These are phyloP conservation scores for Termitomyces sp. DNA, from an alignment of 768 basidiomycete genomes.

Conservation along the genomic window DNA sequence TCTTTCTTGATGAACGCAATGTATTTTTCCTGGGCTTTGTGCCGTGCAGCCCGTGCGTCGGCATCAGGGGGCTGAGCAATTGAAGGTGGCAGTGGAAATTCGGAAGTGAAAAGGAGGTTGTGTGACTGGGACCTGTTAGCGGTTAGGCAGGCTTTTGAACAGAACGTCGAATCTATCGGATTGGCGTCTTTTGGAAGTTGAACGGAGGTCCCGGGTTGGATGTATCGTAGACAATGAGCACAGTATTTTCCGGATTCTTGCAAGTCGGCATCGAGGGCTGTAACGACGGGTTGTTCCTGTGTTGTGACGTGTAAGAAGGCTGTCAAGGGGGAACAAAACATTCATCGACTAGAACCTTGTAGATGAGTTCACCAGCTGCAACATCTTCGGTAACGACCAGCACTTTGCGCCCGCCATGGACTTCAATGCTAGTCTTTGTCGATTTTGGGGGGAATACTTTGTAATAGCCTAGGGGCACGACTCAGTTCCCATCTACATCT, in stretches of 20 bases:
- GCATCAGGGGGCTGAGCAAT: slow-evolving; percentile 26
- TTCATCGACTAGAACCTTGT: slow-evolving; percentile 47
- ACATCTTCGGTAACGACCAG: slow-evolving; percentile 68
- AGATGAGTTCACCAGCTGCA: slow-evolving; percentile 68
- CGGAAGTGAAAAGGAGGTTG: slow-evolving; percentile 66
- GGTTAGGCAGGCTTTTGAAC: slow-evolving; percentile 64
- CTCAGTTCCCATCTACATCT: slow-evolving; percentile 8
- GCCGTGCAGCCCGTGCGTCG: slow-evolving; percentile 38
- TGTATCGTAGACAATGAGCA: slow-evolving; percentile 63
- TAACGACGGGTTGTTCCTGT: slow-evolving; percentile 75
- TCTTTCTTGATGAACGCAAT: slow-evolving; percentile 50
- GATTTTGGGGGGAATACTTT: slow-evolving; percentile 70
- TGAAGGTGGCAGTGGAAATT: slow-evolving; percentile 53
- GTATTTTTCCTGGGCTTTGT: slow-evolving; percentile 57
- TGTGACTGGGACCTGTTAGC: slow-evolving; percentile 58
- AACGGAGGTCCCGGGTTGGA: slow-evolving; percentile 44
- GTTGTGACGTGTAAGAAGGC: slow-evolving; percentile 2
- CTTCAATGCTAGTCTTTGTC: slow-evolving; percentile 63
- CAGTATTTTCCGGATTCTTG: slow-evolving; percentile 67
- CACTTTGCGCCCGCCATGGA: slow-evolving; percentile 42
- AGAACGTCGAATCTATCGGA: slow-evolving; percentile 60
- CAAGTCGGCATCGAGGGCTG: slow-evolving; percentile 69
- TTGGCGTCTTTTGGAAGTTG: slow-evolving; percentile 40
- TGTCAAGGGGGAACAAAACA: not conserved
- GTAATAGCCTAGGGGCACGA: slow-evolving; percentile 58